Evolutionary conservation across 345 rosid species (phyloP).

Genomic region (Mangifera indica): DNA sequence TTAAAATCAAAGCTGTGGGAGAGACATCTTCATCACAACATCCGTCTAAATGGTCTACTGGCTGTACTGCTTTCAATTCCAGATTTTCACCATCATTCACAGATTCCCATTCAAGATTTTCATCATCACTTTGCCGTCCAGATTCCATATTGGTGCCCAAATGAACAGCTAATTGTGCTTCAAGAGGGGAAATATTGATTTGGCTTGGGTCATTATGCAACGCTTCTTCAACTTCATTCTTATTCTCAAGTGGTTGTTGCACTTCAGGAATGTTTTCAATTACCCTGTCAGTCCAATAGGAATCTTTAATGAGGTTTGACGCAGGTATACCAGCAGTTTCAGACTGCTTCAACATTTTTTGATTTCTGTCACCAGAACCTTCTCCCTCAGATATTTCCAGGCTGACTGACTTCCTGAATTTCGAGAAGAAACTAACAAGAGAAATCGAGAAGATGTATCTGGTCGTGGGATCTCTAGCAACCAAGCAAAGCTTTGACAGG

Average conservation of each 20-base stretch:
- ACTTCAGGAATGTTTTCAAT: slow-evolving; percentile 25
- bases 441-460: slow-evolving; percentile 18
- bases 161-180: slow-evolving; percentile 23
- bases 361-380: slow-evolving; percentile 22
- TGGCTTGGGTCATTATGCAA: slow-evolving; percentile 20
- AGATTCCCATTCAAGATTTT: no score
- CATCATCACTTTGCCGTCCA: neutral
- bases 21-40: slow-evolving; percentile 26
- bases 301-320: slow-evolving; percentile 28
- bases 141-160: slow-evolving; percentile 19
- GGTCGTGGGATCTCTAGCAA: slow-evolving; percentile 40
- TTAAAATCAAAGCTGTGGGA: slow-evolving; percentile 55
- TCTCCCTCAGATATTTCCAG: slow-evolving; percentile 25
- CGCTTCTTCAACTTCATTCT: slow-evolving; percentile 29
- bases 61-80: slow-evolving; percentile 23
- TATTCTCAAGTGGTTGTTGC: slow-evolving; percentile 23
- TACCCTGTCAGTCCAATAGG: neutral
- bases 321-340: slow-evolving; percentile 24
- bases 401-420: slow-evolving; percentile 42
- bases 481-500: slow-evolving; percentile 33
- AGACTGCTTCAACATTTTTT: slow-evolving; percentile 25
- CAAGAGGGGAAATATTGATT: slow-evolving; percentile 12
- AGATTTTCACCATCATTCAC: slow-evolving; percentile 21
- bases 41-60: slow-evolving; percentile 14
- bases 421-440: slow-evolving; percentile 35